These are phyloP conservation scores for Micractinium conductrix DNA, from an alignment of 139 green algal genomes.

Conservation along the genomic window DNA sequence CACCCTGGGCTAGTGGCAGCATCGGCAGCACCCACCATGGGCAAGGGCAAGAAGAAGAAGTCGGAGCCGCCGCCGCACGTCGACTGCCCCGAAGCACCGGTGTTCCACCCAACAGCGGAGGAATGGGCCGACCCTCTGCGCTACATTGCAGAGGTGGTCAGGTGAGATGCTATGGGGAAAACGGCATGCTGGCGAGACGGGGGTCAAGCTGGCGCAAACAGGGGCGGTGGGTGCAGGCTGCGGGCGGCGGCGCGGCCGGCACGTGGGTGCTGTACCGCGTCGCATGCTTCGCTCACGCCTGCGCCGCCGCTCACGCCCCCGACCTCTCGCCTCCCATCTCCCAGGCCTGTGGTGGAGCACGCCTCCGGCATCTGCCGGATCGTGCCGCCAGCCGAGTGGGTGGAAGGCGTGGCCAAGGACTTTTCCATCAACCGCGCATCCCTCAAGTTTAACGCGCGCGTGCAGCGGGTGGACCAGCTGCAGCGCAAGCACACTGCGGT, in stretches of 20 bases:
- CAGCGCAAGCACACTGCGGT: slow-evolving; percentile 54
- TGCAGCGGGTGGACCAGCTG: slow-evolving; percentile 87
- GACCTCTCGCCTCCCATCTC: background rate
- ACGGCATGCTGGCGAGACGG: too few species aligned
- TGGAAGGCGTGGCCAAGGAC: slow-evolving; percentile 40
- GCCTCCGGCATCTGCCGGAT: slow-evolving; percentile 49
- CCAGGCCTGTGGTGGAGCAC: slow-evolving; percentile 32
- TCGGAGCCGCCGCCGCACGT: slow-evolving; percentile 1
- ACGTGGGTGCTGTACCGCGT: background rate
- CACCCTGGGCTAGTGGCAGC: too few species aligned
- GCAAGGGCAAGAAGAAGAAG: slow-evolving; percentile 21
- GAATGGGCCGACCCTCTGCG: slow-evolving; percentile 76
- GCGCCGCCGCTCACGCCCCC: too few species aligned
- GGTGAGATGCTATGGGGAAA: too few species aligned
- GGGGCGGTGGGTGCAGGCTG: too few species aligned
- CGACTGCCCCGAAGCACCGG: slow-evolving; percentile 56
- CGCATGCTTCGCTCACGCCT: background rate
- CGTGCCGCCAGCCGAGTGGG: slow-evolving; percentile 75
- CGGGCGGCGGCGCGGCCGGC: background rate
- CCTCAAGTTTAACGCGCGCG: slow-evolving; percentile 74
- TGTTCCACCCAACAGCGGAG: slow-evolving; percentile 72
- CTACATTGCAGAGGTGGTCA: slow-evolving; percentile 73
- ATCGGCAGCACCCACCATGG: background rate
- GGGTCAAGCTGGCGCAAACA: too few species aligned
- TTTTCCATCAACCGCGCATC: slow-evolving; percentile 67